Evolutionary conservation across 2,329 filamentous ascomycete species (phyloP).

Genomic region (Raffaelea albimanens): DNA sequence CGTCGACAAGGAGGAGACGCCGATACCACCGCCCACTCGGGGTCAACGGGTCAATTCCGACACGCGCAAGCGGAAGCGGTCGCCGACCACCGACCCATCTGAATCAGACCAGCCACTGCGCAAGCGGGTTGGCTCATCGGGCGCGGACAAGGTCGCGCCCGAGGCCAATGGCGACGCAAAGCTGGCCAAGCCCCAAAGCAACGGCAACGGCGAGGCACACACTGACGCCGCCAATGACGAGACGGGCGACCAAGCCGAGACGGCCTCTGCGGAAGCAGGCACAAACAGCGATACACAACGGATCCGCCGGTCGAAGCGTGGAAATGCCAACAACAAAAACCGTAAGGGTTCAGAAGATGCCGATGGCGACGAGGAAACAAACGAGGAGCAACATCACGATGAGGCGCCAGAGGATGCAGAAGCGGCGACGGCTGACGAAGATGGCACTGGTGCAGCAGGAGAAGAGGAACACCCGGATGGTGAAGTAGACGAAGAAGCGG

Average conservation of each 20-base stretch:
- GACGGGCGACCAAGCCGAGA: slow-evolving; percentile 1
- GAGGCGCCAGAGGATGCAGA: slow-evolving; percentile 18
- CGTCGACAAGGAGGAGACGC: slow-evolving; percentile 18
- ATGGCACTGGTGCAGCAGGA: slow-evolving; percentile 37
- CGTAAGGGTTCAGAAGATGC: slow-evolving; percentile 10
- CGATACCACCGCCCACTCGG: neutral
- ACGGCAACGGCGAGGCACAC: slow-evolving; percentile 11
- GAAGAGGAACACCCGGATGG: slow-evolving; percentile 39
- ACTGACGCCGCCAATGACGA: slow-evolving; percentile 14
- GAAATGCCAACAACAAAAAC: slow-evolving; percentile 26
- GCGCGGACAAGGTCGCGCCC: slow-evolving; percentile 9
- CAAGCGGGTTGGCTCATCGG: slow-evolving; percentile 44
- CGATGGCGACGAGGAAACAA: slow-evolving; percentile 10
- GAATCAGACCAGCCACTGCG: slow-evolving; percentile 38
- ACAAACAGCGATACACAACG: slow-evolving; percentile 23
- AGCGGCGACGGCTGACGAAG: slow-evolving; percentile 23
- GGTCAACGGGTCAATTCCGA: slow-evolving; percentile 19
- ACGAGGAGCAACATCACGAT: slow-evolving; percentile 6
- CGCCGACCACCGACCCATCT: slow-evolving; percentile 31
- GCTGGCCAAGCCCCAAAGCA: slow-evolving; percentile 15
- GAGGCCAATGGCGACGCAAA: slow-evolving; percentile 13
- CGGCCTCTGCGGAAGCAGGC: slow-evolving; percentile 21
- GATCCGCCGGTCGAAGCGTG: slow-evolving; percentile 31
- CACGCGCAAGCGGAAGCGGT: slow-evolving; percentile 42
- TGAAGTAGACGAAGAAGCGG: slow-evolving; percentile 50